These are phyloP conservation scores for Hansenula lynferdii DNA, from an alignment of 1,139 yeast species.

Conservation along the genomic window DNA sequence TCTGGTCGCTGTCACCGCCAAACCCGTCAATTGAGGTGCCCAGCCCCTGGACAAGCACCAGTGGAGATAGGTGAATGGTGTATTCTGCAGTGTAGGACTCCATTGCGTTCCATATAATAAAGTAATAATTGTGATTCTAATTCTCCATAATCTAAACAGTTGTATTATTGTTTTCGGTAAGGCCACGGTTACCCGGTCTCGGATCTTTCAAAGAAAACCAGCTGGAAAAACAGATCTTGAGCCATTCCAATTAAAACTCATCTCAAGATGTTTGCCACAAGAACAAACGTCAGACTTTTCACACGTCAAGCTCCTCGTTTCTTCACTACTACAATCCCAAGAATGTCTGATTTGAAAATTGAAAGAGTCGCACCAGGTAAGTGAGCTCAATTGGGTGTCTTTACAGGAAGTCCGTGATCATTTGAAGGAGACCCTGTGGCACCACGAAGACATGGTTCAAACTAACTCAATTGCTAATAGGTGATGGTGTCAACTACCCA, in stretches of 20 bases:
- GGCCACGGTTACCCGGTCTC: not conserved
- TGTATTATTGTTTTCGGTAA: too few species aligned
- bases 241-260: too few species aligned
- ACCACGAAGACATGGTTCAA: not conserved
- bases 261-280: slow-evolving; percentile 1
- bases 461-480: slow-evolving; percentile 24
- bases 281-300: not conserved
- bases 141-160: too few species aligned
- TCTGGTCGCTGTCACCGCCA: slow-evolving; percentile 28
- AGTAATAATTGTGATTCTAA: too few species aligned
- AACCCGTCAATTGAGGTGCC: slow-evolving; percentile 27
- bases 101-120: slow-evolving; percentile 12
- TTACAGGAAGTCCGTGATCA: not conserved
- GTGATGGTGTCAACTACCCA: slow-evolving; percentile 87
- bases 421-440: not conserved
- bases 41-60: slow-evolving; percentile 33
- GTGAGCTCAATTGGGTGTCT: not conserved
- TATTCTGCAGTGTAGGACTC: slow-evolving; percentile 27
- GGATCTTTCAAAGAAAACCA: not conserved
- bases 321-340: slow-evolving; percentile 13
- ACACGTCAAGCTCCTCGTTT: slow-evolving; percentile 8
- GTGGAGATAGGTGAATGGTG: slow-evolving; percentile 28
- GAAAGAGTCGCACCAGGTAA: slow-evolving; percentile 35
- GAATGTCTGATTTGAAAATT: slow-evolving; percentile 31
- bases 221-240: not conserved